Conservation (phyloP, 495 filamentous ascomycete species). For the Neurospora discreta region DNA sequence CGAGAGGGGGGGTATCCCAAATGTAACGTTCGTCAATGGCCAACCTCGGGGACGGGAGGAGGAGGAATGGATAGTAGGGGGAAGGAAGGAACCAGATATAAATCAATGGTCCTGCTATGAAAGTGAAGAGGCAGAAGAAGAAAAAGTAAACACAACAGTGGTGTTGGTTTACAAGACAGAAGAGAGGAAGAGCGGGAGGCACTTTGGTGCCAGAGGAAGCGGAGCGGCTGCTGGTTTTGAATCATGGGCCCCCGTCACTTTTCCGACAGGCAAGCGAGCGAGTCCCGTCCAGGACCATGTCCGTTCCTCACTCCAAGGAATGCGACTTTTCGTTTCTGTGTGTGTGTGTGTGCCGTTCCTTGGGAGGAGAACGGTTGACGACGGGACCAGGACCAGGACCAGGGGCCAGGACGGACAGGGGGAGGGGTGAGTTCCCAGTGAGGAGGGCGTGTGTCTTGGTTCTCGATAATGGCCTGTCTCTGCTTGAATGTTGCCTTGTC, state of each 20-base stretch:
- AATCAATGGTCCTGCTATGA: not conserved
- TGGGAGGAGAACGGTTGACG: not conserved
- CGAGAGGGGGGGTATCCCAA: not conserved
- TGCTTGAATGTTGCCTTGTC: not conserved
- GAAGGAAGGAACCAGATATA: not conserved
- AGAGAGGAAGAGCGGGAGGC: not conserved
- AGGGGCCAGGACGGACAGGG: not conserved
- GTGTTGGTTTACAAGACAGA: not conserved
- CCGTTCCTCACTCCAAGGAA: not conserved
- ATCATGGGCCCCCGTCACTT: not conserved
- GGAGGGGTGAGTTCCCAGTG: not conserved
- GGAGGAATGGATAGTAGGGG: not conserved
- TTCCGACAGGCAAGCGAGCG: not conserved
- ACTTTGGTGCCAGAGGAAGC: not conserved
- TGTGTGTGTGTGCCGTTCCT: not conserved
- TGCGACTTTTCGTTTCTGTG: not conserved
- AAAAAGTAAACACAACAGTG: not conserved
- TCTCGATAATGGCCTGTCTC: not conserved
- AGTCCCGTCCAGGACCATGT: not conserved
- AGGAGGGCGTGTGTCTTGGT: not conserved
- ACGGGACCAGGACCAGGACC: not conserved
- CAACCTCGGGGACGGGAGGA: constrained; percentile 7
- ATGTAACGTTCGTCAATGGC: constrained; percentile 10
- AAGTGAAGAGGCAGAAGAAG: not conserved
- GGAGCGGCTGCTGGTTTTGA: not conserved